Base-by-base conservation (phyloP, 768 basidiomycete genomes). In the Rhodotorula graminis region DNA sequence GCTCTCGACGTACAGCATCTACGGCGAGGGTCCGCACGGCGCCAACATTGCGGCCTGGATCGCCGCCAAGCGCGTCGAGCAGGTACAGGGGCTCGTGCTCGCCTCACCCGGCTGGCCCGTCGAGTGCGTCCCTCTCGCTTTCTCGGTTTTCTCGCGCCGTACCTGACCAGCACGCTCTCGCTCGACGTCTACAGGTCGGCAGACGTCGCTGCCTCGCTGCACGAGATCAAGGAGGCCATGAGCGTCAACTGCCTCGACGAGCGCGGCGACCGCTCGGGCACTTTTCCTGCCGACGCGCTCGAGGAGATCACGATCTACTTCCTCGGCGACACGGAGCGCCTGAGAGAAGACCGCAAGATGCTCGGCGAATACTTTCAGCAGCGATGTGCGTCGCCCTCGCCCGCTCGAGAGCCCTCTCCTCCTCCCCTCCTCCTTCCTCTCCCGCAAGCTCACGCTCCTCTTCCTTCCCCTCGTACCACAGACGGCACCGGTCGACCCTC, bases 21-120 rank as follows among this genome's bases (percentile, higher is more conserved):
- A 64, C n/a, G 71, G 65, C 27, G 71, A 72, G 27, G 65, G 67
- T 8, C 65, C 67, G 7, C 65, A 67, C 49, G 71, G 71, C 2
- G 33, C 11, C 23, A 63, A 44, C 16, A 55, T 64, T 12, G 71
- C 71, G 5, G 25, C 50, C 10, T 67, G 62, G 61, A 64, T 72
- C 31, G 61, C 65, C 5, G 42, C 56, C 37, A 68, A 65, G 31
- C 56, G 67, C 4, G 44, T 61, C 2, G 67, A 69, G 1, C 61
- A 73, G 47, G 61, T 69, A 18, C 8, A 57, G 19, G 23, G 57
- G 2, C 37, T 73, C 2, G 18, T 69, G 10, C 47, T 73, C 19
- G 68, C 64, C 15, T 62, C 67, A 16, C 72, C 72, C 0, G 67
- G 72, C 1, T 73, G 52, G 56, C 27, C 19, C 29, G 14, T 18